A percentile compares a stretch with the other conserved stretches of the same genome.
phyloP scores from a whole-genome alignment of 805 yeast genomes.

The Wilhelminamyces savonicus region DNA sequence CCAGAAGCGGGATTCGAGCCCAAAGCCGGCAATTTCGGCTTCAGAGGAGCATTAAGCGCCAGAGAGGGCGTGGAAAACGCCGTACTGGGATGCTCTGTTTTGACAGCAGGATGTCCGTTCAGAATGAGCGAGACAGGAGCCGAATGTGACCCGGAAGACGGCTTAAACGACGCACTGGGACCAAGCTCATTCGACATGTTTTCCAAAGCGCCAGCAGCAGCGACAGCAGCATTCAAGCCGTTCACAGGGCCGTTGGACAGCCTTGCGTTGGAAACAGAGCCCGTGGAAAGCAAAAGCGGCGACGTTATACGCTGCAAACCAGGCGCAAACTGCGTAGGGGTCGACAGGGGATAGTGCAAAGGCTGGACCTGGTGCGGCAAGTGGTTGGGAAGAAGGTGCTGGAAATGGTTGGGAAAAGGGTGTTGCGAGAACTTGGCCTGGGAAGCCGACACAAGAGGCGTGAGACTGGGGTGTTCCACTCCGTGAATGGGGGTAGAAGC shows the following conservation, averaged over 20 bases:
- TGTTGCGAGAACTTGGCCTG: slow-evolving; percentile 7
- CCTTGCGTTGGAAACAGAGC: slow-evolving; percentile 38
- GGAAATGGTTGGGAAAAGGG: slow-evolving; percentile 7
- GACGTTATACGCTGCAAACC: slow-evolving; percentile 59
- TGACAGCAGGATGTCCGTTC: slow-evolving; percentile 1
- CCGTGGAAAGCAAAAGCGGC: slow-evolving; percentile 52
- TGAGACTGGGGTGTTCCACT: slow-evolving; percentile 8
- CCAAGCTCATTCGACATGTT: slow-evolving; percentile 39
- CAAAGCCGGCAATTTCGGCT: slow-evolving; percentile 30
- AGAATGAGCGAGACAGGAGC: slow-evolving; percentile 26
- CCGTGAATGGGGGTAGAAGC: slow-evolving; percentile 4
- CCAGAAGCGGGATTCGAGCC: slow-evolving; percentile 7
- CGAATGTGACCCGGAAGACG: slow-evolving; percentile 4
- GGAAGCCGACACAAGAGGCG: slow-evolving; percentile 4
- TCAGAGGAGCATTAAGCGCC: slow-evolving; percentile 20
- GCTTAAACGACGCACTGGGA: slow-evolving; percentile 36
- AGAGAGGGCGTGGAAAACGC: slow-evolving; percentile 32
- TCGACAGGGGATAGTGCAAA: slow-evolving; percentile 58
- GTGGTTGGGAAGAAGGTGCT: slow-evolving; percentile 17
- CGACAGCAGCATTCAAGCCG: slow-evolving; percentile 15
- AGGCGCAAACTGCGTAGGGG: slow-evolving; percentile 67
- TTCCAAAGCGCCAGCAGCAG: slow-evolving; percentile 40
- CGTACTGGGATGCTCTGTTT: slow-evolving; percentile 4
- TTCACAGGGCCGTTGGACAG: slow-evolving; percentile 7
- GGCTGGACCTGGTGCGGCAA: slow-evolving; percentile 39